Evolutionary conservation across 768 basidiomycete genomes (phyloP).

Genomic region (Candolleomyces efflorescens): DNA sequence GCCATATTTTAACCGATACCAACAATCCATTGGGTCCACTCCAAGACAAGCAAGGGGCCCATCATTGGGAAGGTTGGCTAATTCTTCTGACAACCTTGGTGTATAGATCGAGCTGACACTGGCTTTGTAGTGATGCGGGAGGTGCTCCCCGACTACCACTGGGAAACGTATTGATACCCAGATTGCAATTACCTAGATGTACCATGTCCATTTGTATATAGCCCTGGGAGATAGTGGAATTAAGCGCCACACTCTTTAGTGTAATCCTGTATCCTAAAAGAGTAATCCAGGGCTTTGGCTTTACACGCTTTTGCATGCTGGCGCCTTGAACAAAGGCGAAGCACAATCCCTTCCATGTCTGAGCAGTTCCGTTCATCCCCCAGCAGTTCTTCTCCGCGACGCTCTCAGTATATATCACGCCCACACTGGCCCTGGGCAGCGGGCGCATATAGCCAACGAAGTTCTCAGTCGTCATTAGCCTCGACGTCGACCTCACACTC

Average conservation of each 20-base stretch:
- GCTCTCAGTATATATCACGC: conserved; percentile 43
- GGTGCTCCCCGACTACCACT: conserved; percentile 64
- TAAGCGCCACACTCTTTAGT: too few species aligned
- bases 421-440: conserved; percentile 60
- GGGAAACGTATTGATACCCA: conserved; percentile 66
- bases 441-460: conserved; percentile 27
- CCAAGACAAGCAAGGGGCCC: conserved; percentile 59
- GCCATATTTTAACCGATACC: conserved; percentile 58
- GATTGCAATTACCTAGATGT: neutral
- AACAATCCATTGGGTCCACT: conserved; percentile 60
- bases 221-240: too few species aligned
- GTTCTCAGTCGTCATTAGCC: conserved; percentile 30
- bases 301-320: neutral
- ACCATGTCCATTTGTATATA: neutral
- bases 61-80: conserved; percentile 73
- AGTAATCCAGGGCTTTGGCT: neutral
- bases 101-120: too few species aligned
- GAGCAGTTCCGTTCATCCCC: conserved; percentile 36
- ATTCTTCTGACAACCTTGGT: conserved; percentile 1
- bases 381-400: conserved; percentile 36
- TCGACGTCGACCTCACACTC: conserved; percentile 10
- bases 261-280: neutral
- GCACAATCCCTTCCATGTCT: conserved; percentile 24
- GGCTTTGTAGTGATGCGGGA: conserved; percentile 51
- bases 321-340: neutral